Evolutionary conservation across 2,329 filamentous ascomycete genomes (phyloP).

Genomic region (Paraphaeosphaeria sporulosa): DNA sequence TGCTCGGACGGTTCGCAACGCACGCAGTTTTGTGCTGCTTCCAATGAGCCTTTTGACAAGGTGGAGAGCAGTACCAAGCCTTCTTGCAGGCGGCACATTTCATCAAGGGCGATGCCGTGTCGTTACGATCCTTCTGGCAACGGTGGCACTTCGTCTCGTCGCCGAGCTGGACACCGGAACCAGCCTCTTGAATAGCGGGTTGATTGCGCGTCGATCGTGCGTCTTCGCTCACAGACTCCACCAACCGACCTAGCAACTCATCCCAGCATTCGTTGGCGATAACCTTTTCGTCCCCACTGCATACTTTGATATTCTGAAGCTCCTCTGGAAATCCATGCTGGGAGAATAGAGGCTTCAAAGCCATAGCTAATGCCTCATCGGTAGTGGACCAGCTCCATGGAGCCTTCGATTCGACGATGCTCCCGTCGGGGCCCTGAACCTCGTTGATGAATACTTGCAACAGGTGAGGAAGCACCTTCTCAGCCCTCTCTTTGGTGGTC

Average conservation of each 20-base stretch:
- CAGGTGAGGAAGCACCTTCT: background rate
- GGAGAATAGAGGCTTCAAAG: background rate
- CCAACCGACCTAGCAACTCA: background rate
- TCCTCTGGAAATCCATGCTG: background rate
- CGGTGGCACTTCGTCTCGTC: background rate
- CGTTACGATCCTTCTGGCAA: background rate
- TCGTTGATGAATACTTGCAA: background rate
- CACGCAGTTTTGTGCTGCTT: background rate
- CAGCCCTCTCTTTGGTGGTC: background rate
- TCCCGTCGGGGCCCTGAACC: background rate
- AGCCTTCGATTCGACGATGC: background rate
- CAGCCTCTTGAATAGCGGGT: background rate
- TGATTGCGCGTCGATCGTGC: background rate
- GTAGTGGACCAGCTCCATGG: conserved; percentile 5
- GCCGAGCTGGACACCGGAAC: background rate
- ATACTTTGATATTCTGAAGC: background rate
- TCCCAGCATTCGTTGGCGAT: background rate
- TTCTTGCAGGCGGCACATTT: background rate
- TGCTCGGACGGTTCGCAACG: background rate
- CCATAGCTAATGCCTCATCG: background rate
- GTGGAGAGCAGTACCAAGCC: conserved; percentile 1
- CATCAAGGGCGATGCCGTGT: background rate
- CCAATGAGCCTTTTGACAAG: conserved; percentile 1
- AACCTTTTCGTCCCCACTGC: background rate
- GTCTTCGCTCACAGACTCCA: background rate